Conservation (phyloP, 1,284 basidiomycete genomes). For the Apiotrichum gracile region DNA sequence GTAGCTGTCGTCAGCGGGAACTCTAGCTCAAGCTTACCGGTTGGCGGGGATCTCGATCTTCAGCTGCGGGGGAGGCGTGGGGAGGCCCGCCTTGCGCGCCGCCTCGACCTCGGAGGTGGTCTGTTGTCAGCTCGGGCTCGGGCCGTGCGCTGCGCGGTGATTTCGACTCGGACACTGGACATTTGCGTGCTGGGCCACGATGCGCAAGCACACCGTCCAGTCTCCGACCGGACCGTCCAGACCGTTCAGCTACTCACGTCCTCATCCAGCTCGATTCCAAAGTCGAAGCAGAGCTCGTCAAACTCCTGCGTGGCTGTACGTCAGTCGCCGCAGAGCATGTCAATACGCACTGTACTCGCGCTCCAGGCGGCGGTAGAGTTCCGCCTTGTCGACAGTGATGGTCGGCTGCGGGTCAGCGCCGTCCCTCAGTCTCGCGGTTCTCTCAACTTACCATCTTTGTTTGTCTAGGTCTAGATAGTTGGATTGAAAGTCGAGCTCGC, state of each 20-base stretch:
- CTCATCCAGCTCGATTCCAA: conserved; percentile 94
- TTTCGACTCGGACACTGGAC: too few species aligned
- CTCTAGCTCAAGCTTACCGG: conserved; percentile 51
- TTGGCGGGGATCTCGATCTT: conserved; percentile 99
- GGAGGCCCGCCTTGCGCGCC: conserved; percentile 70
- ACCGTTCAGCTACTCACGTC: conserved; percentile 59
- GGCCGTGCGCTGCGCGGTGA: too few species aligned
- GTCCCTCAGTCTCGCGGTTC: too few species aligned
- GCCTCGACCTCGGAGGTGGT: conserved; percentile 84
- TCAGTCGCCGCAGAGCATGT: too few species aligned
- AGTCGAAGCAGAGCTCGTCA: conserved; percentile 93
- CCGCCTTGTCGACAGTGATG: conserved; percentile 88
- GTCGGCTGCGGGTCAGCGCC: conserved; percentile 61
- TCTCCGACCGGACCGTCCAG: not conserved
- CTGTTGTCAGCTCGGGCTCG: conserved; percentile 46
- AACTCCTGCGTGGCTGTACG: conserved; percentile 82
- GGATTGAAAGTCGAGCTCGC: too few species aligned
- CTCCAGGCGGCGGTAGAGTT: conserved; percentile 83
- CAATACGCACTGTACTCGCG: conserved; percentile 66
- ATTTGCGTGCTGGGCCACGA: not conserved
- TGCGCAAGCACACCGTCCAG: too few species aligned
- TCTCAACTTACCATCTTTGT: not conserved
- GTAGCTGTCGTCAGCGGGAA: conserved; percentile 58
- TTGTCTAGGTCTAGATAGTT: not conserved
- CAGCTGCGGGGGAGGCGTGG: conserved; percentile 79